These are phyloP conservation scores for Leccinum subgranulosum DNA, from an alignment of 768 basidiomycete species.

Conservation along the genomic window DNA sequence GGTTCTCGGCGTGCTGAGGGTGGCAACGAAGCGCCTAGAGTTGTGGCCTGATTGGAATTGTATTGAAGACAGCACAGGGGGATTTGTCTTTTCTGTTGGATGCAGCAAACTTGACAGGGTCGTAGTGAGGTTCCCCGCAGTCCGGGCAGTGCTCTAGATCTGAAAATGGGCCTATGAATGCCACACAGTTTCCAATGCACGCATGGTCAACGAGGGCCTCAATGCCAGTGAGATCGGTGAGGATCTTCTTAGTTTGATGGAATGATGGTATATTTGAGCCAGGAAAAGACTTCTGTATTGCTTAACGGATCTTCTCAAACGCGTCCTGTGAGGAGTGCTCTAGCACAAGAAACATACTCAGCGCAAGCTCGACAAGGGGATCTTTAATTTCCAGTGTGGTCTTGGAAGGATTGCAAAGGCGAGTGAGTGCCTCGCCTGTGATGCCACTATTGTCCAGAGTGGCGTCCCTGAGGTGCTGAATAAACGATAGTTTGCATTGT, in stretches of 20 bases:
- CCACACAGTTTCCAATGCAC: background rate
- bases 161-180: background rate
- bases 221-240: background rate
- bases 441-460: background rate
- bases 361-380: background rate
- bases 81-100: background rate
- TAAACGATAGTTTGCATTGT: background rate
- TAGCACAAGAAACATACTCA: background rate
- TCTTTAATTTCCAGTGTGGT: background rate
- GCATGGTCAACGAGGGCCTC: background rate
- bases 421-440: background rate
- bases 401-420: background rate
- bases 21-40: background rate
- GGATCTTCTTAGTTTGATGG: background rate
- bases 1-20: background rate
- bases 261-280: background rate
- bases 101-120: background rate
- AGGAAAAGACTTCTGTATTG: background rate
- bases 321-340: background rate
- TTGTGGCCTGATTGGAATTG: background rate
- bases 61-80: background rate
- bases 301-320: background rate
- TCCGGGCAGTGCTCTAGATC: background rate
- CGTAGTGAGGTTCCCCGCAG: background rate
- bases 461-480: background rate